phyloP scores from a whole-genome alignment of 2,329 filamentous ascomycete genomes.

The Monilinia fructigena region DNA sequence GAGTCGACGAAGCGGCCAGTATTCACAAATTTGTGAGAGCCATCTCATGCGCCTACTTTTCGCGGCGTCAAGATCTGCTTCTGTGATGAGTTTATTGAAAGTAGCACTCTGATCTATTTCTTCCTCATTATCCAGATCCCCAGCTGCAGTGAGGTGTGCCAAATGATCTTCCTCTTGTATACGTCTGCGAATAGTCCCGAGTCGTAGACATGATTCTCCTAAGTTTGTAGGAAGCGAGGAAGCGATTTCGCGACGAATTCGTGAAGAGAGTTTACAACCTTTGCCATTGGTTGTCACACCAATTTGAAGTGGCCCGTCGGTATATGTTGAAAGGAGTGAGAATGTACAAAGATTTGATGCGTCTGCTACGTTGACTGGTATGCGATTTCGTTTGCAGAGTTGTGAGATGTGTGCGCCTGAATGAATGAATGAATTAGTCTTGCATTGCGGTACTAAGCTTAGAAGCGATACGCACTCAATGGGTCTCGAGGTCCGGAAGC shows the following conservation, averaged over 20 bases:
- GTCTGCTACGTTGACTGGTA: constrained; percentile 92
- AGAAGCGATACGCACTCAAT: constrained; percentile 37
- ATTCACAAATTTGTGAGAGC: constrained; percentile 96
- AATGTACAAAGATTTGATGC: constrained; percentile 85
- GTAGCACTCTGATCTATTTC: constrained; percentile 71
- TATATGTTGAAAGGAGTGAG: constrained; percentile 82
- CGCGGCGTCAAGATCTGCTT: constrained; percentile 69
- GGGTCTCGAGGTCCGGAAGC: constrained; percentile 57
- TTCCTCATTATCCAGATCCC: constrained; percentile 45
- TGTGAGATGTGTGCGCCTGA: constrained; percentile 66
- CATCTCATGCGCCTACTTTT: constrained; percentile 85
- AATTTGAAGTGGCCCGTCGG: constrained; percentile 87
- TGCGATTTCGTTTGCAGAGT: constrained; percentile 74
- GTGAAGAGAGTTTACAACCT: constrained; percentile 88
- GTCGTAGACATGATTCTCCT: constrained; percentile 70
- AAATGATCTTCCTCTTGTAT: constrained; percentile 73
- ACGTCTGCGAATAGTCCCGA: constrained; percentile 70
- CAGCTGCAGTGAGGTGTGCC: constrained; percentile 34
- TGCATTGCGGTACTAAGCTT: background rate
- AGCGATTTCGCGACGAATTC: constrained; percentile 85
- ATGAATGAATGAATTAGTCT: background rate
- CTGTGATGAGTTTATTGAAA: constrained; percentile 80
- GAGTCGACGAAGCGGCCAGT: constrained; percentile 87
- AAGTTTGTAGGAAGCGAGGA: constrained; percentile 73
- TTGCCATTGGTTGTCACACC: constrained; percentile 94